Base-by-base conservation (phyloP, 1,284 basidiomycete genomes). In the Takashimella koratensis region DNA sequence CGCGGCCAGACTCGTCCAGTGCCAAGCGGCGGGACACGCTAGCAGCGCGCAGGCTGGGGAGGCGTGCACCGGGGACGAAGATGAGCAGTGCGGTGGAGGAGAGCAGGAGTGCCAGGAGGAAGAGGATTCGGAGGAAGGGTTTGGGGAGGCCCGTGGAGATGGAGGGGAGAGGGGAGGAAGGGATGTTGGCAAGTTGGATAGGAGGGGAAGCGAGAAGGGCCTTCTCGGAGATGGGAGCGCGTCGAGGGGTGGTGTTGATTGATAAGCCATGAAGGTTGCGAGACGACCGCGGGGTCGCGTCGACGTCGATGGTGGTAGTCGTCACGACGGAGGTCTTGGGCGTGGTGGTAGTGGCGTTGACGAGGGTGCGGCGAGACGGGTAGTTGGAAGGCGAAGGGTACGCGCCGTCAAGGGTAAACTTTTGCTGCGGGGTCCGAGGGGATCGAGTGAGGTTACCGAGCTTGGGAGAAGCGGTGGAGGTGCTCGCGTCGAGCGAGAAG, bases 101-200 rank as follows among this genome's bases (percentile, higher is more conserved):
- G 22, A 65, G 36, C 20, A 71, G 19, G 4, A 68, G 46, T 0
- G 56, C 53, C 13, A 54, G 49, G 39, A 71, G 59, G 43, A 61
- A 59, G 4, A 70, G 16, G 5, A 74, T 27, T 21, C 72, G 65
- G 23, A 71, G 23, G 3, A 74, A 26, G 3, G 70, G 70, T 53
- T 62, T 59, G 10, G 72, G 72, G 6, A 73, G 43, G 23, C 27
- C 27, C 21, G 46, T 49, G 23, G 40, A 30, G 10, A 47, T 25
- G 25, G 57, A 49, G 12, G 56, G 58, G 4, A 54, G 27, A 13
- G 53, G 56, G 3, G 53, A 30, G 8, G 63, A 58, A 19, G 63
- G 66, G 23, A 65, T 52, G 27, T 66, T 63, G 47, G 47, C 19
- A 3, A 56, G 59, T 36, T 36, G 30, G 30, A 8, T 36, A 8